phyloP scores from a whole-genome alignment of 257 asterid genomes.

The Primulina huaijiensis region DNA sequence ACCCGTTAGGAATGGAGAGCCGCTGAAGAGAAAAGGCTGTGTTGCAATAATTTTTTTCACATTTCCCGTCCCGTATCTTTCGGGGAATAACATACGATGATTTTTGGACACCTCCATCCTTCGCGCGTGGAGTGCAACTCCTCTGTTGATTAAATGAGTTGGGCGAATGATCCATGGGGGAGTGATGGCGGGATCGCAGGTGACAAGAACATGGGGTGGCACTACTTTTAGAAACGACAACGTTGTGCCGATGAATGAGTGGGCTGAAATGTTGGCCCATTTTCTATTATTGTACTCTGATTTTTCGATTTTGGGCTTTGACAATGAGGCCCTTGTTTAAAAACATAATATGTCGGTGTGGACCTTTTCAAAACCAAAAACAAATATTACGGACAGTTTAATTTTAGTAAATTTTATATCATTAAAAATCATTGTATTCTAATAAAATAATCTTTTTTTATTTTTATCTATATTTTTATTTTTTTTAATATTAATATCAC shows the following conservation, averaged over 20 bases:
- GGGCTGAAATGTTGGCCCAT: background rate
- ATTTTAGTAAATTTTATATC: too few relatives aligned
- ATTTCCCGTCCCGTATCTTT: background rate
- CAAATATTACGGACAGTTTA: too few relatives aligned
- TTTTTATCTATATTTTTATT: too few relatives aligned
- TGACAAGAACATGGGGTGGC: background rate
- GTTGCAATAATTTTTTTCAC: background rate
- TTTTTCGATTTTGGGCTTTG: background rate
- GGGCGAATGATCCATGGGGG: background rate
- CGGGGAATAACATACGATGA: background rate
- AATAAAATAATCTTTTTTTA: too few relatives aligned
- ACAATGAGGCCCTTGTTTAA: too few relatives aligned
- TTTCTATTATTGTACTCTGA: background rate
- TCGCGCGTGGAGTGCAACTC: background rate
- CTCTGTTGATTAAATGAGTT: background rate
- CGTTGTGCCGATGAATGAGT: background rate
- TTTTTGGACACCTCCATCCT: background rate
- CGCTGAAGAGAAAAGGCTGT: slow-evolving; percentile 19
- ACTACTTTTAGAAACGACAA: background rate
- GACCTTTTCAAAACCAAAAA: too few relatives aligned
- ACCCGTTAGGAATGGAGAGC: slow-evolving; percentile 67
- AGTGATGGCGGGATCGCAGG: background rate
- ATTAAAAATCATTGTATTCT: too few relatives aligned
- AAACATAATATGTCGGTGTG: too few relatives aligned
- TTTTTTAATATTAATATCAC: too few relatives aligned